These are phyloP conservation scores for Rhynchospora pubera DNA, from an alignment of 176 grass and related monocot genomes.

Conservation along the genomic window DNA sequence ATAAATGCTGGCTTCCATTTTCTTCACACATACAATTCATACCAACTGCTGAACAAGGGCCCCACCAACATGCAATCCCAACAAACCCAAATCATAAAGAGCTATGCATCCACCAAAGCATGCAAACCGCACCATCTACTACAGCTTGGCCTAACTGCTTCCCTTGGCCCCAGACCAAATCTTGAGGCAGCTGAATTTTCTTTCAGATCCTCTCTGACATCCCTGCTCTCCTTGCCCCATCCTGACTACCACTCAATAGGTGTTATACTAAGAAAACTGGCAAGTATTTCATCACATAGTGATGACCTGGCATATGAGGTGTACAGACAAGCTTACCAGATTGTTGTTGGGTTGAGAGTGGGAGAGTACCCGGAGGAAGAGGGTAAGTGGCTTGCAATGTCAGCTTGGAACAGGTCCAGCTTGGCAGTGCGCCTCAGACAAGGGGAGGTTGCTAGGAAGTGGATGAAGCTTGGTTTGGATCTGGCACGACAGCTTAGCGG, in stretches of 20 bases:
- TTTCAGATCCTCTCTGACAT: constrained; percentile 49
- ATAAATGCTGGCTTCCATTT: constrained; percentile 31
- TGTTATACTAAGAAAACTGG: constrained; percentile 54
- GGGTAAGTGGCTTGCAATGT: constrained; percentile 68
- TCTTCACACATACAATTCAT: constrained; percentile 56
- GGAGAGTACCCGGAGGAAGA: constrained; percentile 79
- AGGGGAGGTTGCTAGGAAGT: constrained; percentile 52
- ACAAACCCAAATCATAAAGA: constrained; percentile 74
- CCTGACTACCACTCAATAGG: constrained; percentile 72
- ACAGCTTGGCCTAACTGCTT: constrained; percentile 42
- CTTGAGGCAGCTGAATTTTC: constrained; percentile 58
- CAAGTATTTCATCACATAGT: constrained; percentile 42
- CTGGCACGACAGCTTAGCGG: constrained; percentile 55
- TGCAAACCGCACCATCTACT: constrained; percentile 59
- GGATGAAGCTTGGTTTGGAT: constrained; percentile 84
- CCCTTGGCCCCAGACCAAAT: constrained; percentile 46
- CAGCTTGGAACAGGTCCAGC: constrained; percentile 77
- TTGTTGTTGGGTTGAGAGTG: constrained; percentile 68
- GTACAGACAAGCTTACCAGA: constrained; percentile 77
- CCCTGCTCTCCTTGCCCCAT: constrained; percentile 47
- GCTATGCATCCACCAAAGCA: constrained; percentile 58
- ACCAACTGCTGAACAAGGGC: constrained; percentile 58
- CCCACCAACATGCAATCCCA: constrained; percentile 25
- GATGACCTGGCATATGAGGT: constrained; percentile 58
- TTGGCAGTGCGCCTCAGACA: constrained; percentile 49